Base-by-base conservation (phyloP, 2,329 filamentous ascomycete genomes). In the Fusarium napiforme region DNA sequence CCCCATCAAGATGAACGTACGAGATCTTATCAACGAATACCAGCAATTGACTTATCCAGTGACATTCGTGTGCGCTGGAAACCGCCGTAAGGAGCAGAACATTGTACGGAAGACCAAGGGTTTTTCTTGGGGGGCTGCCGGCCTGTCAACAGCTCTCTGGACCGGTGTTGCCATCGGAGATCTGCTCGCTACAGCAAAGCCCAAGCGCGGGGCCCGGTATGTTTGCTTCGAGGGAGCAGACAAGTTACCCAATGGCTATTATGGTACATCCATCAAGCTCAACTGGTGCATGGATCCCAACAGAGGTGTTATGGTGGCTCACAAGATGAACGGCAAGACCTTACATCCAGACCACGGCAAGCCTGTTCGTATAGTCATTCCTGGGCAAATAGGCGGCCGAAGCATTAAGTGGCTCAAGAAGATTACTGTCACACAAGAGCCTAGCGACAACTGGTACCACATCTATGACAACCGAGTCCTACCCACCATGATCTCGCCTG, bases 391-490 rank as follows among this genome's bases (percentile, higher is more conserved):
- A 70, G 95, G 95, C 39, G 95, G 95, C 2, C 88, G 95, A 71
- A 97, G 94, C 80, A 95, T 98, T 37, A 98, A 98, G 82, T 98
- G 95, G 95, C 81, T 98, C 66, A 96, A 92, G 84, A 91, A 87
- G 73, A 88, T 98, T 68, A 92, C 95, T 47, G 82, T 98, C 57
- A 96, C 94, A 0, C 88, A 91, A 15, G 85, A 87, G 30, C 94
- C 95, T 1, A 97, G 94, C 79, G 92, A 96, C 71, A 97, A 97
- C 79, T 97, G 94, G 94, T 97, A 97, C 78, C 95, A 98, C 81
- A 94, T 97, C 71, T 95, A 96, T 81, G 95, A 98, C 81, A 98
- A 98, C 79, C 87, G 94, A 66, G 94, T 98, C 4, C 83, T 98
- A 43, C 95, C 95, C 73, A 97, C 94, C 1, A 95, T 91, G 88